Percentiles rank a stretch among this genome's conserved stretches.
Evolutionary conservation across 2,329 filamentous ascomycete species (phyloP).

Genomic region (Colletotrichum sp.): DNA sequence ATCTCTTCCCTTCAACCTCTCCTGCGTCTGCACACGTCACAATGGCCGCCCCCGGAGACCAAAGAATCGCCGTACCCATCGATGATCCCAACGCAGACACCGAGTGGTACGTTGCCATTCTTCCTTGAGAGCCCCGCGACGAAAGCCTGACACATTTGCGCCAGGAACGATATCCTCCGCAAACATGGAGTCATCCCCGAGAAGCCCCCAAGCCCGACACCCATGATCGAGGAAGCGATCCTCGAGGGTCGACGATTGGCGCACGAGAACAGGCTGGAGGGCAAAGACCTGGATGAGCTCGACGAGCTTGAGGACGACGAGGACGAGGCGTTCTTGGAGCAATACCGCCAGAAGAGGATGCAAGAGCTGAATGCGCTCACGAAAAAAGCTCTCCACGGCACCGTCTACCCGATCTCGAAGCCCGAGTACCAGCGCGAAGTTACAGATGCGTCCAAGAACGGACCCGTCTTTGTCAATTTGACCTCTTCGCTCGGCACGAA

Average conservation of each 20-base stretch:
- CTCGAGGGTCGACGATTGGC: constrained; percentile 82
- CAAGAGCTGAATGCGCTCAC: constrained; percentile 79
- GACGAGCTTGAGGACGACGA: constrained; percentile 95
- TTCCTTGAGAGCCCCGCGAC: constrained; percentile 26
- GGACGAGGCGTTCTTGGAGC: constrained; percentile 88
- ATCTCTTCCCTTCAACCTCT: neutral
- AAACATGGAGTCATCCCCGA: constrained; percentile 98
- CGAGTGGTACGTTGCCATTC: constrained; percentile 74
- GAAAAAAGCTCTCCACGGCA: constrained; percentile 81
- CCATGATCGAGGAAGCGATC: constrained; percentile 94
- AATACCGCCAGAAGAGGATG: constrained; percentile 87
- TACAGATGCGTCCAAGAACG: constrained; percentile 82
- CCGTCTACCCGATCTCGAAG: constrained; percentile 93
- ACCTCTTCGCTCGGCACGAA: constrained; percentile 81
- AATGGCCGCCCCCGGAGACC: constrained; percentile 68
- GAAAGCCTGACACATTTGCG: constrained; percentile 10
- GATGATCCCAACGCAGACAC: constrained; percentile 97
- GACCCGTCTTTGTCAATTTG: constrained; percentile 77
- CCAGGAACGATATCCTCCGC: constrained; percentile 96
- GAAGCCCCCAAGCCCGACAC: constrained; percentile 93
- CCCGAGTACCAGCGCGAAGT: constrained; percentile 92
- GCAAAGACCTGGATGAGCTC: constrained; percentile 93
- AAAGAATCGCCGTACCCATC: constrained; percentile 80
- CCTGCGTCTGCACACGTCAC: constrained; percentile 1
- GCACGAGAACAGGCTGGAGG: constrained; percentile 90